Percentiles rank a stretch among this genome's conserved stretches.
phyloP scores from a whole-genome alignment of 164 flowering plant genomes.

The Litsea cubeba region DNA sequence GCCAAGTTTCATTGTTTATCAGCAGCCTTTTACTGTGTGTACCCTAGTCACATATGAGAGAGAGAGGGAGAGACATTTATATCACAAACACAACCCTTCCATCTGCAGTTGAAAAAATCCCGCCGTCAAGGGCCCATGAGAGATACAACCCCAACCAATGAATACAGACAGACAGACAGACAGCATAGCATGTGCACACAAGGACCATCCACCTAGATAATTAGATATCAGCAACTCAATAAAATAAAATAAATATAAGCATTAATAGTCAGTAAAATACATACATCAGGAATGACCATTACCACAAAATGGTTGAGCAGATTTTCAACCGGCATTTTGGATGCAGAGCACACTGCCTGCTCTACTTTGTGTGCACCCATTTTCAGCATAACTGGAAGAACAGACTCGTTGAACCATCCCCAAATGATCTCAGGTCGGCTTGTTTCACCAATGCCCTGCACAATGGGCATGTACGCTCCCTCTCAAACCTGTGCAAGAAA shows the following conservation, averaged over 20 bases:
- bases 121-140: neutral
- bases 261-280: neutral
- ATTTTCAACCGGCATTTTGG: neutral
- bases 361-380: too few species aligned
- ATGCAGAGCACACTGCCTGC: too few species aligned
- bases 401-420: conserved; percentile 89
- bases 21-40: too few species aligned
- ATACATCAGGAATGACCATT: neutral
- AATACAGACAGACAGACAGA: too few species aligned
- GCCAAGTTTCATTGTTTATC: too few species aligned
- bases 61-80: too few species aligned
- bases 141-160: neutral
- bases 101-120: neutral
- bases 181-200: too few species aligned
- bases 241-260: neutral
- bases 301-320: neutral
- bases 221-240: neutral
- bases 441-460: conserved; percentile 96
- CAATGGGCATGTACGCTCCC: conserved; percentile 93
- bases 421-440: conserved; percentile 77
- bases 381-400: conserved; percentile 75
- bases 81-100: too few species aligned
- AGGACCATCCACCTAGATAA: neutral
- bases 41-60: too few species aligned
- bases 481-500: conserved; percentile 75